Base-by-base conservation (phyloP, 2,329 filamentous ascomycete species). In the Canariomyces notabilis region DNA sequence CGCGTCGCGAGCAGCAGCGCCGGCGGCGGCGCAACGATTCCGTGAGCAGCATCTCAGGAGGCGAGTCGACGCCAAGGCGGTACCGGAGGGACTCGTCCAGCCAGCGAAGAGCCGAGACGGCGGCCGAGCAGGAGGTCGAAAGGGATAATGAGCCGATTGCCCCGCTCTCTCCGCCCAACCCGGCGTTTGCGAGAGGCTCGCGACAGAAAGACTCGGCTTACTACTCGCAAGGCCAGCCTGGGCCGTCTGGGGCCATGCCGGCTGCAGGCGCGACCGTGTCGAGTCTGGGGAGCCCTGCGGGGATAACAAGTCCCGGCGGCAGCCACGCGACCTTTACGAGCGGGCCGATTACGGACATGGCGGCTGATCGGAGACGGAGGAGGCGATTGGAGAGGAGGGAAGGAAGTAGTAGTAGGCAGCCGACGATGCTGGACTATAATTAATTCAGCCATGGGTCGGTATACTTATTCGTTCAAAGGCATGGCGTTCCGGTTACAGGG, bases 161-260 rank as follows among this genome's bases (percentile, higher is more conserved):
- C 6, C 68, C 73, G 5, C 59, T 81, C 2, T 72, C 72, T 9
- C 78, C 78, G 2, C 79, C 80, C 0, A 72, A 75, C 46, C 76
- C 80, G 8, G 69, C 76, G 5, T 80, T 78, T 57, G 75, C 77
- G 5, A 72, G 69, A 34, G 71, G 71, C 1, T 67, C 68, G 48
- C 70, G 71, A 56, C 67, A 64, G 39, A 83, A 82, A 56, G 80
- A 83, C 57, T 80, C 77, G 36, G 76, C 77, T 7, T 82, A 83
- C 56, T 82, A 80, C 57, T 79, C 77, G 3, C n/a, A n/a, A n/a
- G 76, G 76, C 6, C 65, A 67, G 49, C 65, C 71, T 2, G 67
- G 69, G 2, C 69, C 69, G 14, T 67, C 70, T n/a, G 70, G 67
- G 1, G 52, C 54, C 21, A 57, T 59, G 6, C 65, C 69, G 2